phyloP scores from a whole-genome alignment of 164 flowering plant genomes.

The Houttuynia cordata region DNA sequence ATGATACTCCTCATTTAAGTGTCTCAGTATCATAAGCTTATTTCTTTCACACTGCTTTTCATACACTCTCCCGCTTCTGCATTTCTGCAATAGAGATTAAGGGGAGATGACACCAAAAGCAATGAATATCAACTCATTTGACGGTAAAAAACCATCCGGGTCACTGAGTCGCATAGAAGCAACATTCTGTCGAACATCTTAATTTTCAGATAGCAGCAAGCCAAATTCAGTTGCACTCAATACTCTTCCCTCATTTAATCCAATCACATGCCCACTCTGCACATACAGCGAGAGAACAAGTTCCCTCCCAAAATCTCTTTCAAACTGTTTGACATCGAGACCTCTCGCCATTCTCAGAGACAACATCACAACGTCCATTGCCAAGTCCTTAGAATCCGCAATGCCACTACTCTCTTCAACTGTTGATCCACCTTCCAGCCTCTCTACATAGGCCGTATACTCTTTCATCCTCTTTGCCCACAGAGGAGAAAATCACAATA shows the following conservation, averaged over 20 bases:
- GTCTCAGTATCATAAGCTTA: too few species aligned
- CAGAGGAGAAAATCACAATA: too few species aligned
- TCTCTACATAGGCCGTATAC: constrained; percentile 42
- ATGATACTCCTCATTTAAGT: too few species aligned
- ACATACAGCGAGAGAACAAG: constrained; percentile 36
- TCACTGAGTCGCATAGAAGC: constrained; percentile 68
- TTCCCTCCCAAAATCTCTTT: constrained; percentile 45
- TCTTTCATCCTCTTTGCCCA: constrained; percentile 76
- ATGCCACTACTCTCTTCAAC: constrained; percentile 10
- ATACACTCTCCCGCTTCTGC: not conserved
- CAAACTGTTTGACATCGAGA: constrained; percentile 45
- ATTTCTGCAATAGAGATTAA: constrained; percentile 8
- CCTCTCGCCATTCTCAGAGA: constrained; percentile 76
- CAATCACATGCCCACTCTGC: constrained; percentile 75
- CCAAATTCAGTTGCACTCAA: constrained; percentile 30
- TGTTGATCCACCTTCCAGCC: constrained; percentile 37
- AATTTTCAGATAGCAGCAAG: constrained; percentile 13
- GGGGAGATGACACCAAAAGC: constrained; percentile 65
- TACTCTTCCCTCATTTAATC: constrained; percentile 42
- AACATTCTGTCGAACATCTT: constrained; percentile 10
- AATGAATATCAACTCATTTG: constrained; percentile 77
- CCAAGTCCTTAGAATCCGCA: constrained; percentile 37
- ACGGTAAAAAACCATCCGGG: constrained; percentile 88
- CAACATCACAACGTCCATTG: constrained; percentile 78
- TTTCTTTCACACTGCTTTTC: too few species aligned